Evolutionary conservation across 495 filamentous ascomycete genomes (phyloP), one percentile per base, ranked within the genome.

Genomic region (Astrocystis sublimbata): DNA sequence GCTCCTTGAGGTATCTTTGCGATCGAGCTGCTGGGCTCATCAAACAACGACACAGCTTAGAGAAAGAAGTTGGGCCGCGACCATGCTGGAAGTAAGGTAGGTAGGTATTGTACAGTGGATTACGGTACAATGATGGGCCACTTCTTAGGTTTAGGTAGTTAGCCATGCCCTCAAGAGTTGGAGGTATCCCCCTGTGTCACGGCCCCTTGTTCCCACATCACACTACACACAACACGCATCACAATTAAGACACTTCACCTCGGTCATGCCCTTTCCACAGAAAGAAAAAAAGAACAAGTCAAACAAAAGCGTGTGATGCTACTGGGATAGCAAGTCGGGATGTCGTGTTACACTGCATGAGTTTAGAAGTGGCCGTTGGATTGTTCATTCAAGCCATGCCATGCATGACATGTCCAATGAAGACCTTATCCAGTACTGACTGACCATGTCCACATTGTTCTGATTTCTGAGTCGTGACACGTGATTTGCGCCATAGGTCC

Each of bases 181-280:
- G 68, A 59, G 65, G 65, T 65, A 63, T 15, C 50, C 58, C 36
- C 61, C 50, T 47, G 58, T 65, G 65, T 65, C 70, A 72, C 65
- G 63, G 53, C 70, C 70, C 64, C 50, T 64, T 68, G 63, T 65
- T 61, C 68, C 62, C 62, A 53, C 63, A 57, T 51, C 61, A 66
- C 70, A 68, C n/a, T n/a, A n/a, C n/a, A n/a, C n/a, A n/a, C n/a
- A n/a, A n/a, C n/a, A n/a, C n/a, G n/a, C 63, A 68, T 63, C 70
- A 70, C 68, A 43, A 66, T 64, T 45, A 72, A 68, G 66, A 72
- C 65, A 72, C 62, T 54, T 60, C 57, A 72, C 62, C 58, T 60
- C 57, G 47, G 35, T 49, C 58, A 53, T 53, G 58, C n/a, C 38
- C 46, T 49, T 19, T 45, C 49, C 56, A 47, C 42, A n/a, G 31